Evolutionary conservation across 1,139 yeast genomes (phyloP), one percentile per base, ranked within the genome.

Genomic region (Waltiozyma solani): DNA sequence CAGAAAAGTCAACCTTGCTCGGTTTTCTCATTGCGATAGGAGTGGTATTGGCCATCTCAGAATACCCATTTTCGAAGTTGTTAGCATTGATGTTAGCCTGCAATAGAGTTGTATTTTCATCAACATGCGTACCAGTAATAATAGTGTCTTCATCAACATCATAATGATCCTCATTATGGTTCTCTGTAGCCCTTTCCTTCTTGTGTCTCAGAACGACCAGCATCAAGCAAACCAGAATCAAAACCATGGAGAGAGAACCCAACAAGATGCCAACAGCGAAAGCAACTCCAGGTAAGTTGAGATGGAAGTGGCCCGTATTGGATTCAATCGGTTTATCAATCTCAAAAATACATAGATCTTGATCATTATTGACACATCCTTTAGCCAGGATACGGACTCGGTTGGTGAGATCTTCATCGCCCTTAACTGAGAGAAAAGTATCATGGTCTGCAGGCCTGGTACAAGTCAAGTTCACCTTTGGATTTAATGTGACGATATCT

Each of bases 301-400:
- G 58, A 43, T 73, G 80, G 35, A 76, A 64, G 37, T 66, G 68
- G 30, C 66, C 71, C 25, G 52, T 56, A 10, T 54, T 51, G 33
- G 80, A 72, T 11, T 73, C 64, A 14, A 79, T 62, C 5, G 91
- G 89, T 39, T 77, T 66, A 50, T 87, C 95, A 25, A 86, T 65
- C 17, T 82, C 60, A 42, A 85, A 73, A 2, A 87, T 76, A 43
- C 95, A 85, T 1, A 79, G 63, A 2, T 59, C 52, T 15, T 52
- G 46, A 12, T 47, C 47, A 17, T 60, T 54, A 10, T 75, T 65
- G 0, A 87, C 69, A 49, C 89, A 78, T 1, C 96, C 96, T 49
- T 73, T 75, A 23, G 74, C 69, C 19, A 81, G 45, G 9, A 87
- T 62, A 38, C 79, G 64, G 0, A 83, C 82, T 48, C 80, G 86